Conservation (phyloP, 1,139 yeast species). For the Blastobotrys malaysiensis region DNA sequence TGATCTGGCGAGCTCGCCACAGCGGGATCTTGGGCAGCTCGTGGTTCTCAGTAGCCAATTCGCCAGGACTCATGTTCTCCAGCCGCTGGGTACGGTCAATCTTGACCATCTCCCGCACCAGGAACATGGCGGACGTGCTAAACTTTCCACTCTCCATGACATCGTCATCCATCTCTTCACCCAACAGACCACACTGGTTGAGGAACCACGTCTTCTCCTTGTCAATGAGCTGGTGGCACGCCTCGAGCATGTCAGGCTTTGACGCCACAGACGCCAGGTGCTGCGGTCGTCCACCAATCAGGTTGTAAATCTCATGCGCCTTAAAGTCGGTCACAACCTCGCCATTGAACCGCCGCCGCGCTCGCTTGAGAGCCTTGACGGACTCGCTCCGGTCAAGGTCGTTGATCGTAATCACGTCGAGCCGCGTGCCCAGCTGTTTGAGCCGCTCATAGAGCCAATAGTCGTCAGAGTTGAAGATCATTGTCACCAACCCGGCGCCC, state of each 20-base stretch:
- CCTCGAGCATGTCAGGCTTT: constrained; percentile 53
- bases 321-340: constrained; percentile 36
- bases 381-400: constrained; percentile 60
- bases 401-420: constrained; percentile 66
- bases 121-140: constrained; percentile 67
- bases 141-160: constrained; percentile 84
- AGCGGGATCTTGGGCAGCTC: constrained; percentile 67
- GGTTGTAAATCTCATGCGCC: constrained; percentile 56
- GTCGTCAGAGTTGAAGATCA: constrained; percentile 76
- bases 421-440: constrained; percentile 64
- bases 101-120: constrained; percentile 66
- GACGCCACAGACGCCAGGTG: constrained; percentile 72
- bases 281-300: constrained; percentile 83
- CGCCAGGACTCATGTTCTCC: constrained; percentile 21
- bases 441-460: constrained; percentile 82
- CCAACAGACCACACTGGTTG: constrained; percentile 75
- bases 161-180: constrained; percentile 80
- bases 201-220: constrained; percentile 81
- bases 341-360: constrained; percentile 47
- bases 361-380: constrained; percentile 48
- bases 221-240: constrained; percentile 68
- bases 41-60: constrained; percentile 39
- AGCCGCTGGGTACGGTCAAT: constrained; percentile 42
- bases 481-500: constrained; percentile 71
- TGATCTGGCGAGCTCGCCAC: constrained; percentile 79